Conservation (phyloP, 2,329 filamentous ascomycete genomes). For the Botrytis medusae region DNA sequence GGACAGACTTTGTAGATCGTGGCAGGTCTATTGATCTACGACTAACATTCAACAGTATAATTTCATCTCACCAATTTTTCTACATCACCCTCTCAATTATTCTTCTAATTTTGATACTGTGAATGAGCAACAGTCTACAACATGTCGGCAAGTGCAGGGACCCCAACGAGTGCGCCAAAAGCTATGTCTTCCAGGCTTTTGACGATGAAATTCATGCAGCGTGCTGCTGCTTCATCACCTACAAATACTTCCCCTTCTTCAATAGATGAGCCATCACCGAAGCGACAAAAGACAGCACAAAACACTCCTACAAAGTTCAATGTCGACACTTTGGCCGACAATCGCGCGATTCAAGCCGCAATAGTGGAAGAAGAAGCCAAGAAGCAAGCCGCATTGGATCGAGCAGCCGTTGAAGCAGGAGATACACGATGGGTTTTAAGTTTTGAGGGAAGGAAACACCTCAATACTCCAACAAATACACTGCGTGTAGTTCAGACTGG, state of each 20-base stretch:
- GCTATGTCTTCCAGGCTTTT: constrained; percentile 83
- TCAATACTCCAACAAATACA: constrained; percentile 38
- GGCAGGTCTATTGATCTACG: background rate
- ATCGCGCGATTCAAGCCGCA: constrained; percentile 61
- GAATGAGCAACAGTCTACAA: constrained; percentile 22
- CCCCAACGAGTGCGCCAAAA: constrained; percentile 50
- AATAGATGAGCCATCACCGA: constrained; percentile 54
- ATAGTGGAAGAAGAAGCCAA: constrained; percentile 67
- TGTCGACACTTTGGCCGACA: constrained; percentile 52
- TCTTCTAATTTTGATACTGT: background rate
- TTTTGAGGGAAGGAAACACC: constrained; percentile 45
- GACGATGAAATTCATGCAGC: constrained; percentile 98
- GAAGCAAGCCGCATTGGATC: constrained; percentile 59
- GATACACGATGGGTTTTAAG: constrained; percentile 77
- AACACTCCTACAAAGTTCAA: constrained; percentile 42
- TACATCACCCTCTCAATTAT: background rate
- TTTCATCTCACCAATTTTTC: background rate
- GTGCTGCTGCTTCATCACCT: constrained; percentile 65
- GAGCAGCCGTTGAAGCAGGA: constrained; percentile 59
- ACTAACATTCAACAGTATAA: background rate
- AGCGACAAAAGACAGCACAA: constrained; percentile 58
- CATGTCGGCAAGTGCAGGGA: constrained; percentile 34
- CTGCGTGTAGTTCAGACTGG: constrained; percentile 62
- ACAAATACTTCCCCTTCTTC: constrained; percentile 45
- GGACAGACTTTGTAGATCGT: background rate